Base-by-base conservation (phyloP, 2,329 filamentous ascomycete species). In the Diplodia corticola region DNA sequence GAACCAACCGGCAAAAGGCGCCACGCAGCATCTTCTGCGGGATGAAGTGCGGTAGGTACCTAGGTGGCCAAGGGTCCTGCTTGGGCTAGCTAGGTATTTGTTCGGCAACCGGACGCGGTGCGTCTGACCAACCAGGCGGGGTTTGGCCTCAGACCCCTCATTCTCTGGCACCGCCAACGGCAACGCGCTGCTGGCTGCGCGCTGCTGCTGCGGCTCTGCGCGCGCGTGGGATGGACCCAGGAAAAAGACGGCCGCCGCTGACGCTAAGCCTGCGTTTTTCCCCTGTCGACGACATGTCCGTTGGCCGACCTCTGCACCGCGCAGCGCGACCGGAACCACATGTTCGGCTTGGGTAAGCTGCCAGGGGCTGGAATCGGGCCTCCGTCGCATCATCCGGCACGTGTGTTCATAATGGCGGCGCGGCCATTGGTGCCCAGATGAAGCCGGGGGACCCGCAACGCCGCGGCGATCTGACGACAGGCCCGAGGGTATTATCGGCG, bases 371-470 rank as follows among this genome's bases (percentile, higher is more conserved):
- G 57, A 61, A 61, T 61, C 57, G 57, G 57, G 28, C 55, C 57
- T 40, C 24, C 24, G 30, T 61, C 57, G 57, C 57, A 61, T 24
- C 57, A 61, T 61, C 40, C 57, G 44, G 51, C 30, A 35, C 51
- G 51, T 35, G 51, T 54, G 9, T 20, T 46, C 44, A 44, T 49
- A 61, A 61, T 61, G 20, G n/a, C 44, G 57, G 9, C 44, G 57
- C 57, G 22, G 28, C 48, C 44, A 61, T 61, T 61, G 57, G 57
- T 61, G 57, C 57, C 57, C 57, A 61, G 57, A 61, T 49, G 57
- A 35, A 61, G 44, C 40, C 57, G 12, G 28, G 50, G 40, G 57
- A 61, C 57, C 57, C 57, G 50, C 57, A 20, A 49, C 24, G 57
- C 35, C 24, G n/a, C n/a, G 51, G 28, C 57, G 57, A 61, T 61